These are phyloP conservation scores for Perkinsus marinus DNA, from an alignment of 169 alveolate species.

Conservation along the genomic window DNA sequence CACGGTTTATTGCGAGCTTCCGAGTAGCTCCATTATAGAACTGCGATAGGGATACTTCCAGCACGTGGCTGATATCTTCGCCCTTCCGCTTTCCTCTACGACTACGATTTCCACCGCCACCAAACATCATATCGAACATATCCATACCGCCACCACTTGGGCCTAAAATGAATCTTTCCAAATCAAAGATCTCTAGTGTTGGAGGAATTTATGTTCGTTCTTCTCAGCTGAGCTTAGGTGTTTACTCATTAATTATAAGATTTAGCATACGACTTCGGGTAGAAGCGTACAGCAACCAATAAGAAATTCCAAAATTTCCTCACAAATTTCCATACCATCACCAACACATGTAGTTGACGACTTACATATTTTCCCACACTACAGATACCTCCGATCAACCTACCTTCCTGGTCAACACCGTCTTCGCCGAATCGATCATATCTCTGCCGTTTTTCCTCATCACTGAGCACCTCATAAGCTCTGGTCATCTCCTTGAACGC, in stretches of 20 bases:
- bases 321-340: no score
- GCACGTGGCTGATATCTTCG: constrained; percentile 29
- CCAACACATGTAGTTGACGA: no score
- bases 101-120: constrained; percentile 42
- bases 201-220: no score
- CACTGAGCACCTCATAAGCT: constrained; percentile 75
- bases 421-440: constrained; percentile 77
- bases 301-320: no score
- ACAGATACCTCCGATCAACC: no score
- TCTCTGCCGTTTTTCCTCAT: constrained; percentile 63
- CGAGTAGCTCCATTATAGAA: constrained; percentile 51
- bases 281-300: no score
- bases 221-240: no score
- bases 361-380: no score
- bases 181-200: no score
- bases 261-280: no score
- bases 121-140: constrained; percentile 6
- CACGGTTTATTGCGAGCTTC: constrained; percentile 43
- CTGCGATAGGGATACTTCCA: constrained; percentile 59
- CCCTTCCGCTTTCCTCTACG: constrained; percentile 25
- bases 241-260: no score
- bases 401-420: constrained; percentile 47
- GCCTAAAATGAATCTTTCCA: constrained; percentile 6
- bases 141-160: neutral
- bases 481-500: constrained; percentile 66